Base-by-base conservation (phyloP, 163 green algal species). In the Botryococcus braunii region DNA sequence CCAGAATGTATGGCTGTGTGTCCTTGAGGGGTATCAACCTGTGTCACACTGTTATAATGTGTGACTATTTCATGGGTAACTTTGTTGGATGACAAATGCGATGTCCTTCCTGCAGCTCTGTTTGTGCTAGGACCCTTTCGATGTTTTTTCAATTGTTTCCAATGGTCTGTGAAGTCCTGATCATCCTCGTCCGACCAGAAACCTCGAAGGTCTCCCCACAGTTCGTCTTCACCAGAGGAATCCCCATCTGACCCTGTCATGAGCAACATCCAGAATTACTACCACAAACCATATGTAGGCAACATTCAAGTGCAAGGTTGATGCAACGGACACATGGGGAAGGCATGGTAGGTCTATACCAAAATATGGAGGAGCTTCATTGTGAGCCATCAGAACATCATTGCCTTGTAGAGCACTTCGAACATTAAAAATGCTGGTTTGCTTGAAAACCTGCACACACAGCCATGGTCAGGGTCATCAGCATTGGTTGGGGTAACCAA, bases 381-480 rank as follows among this genome's bases (percentile, higher is more conserved):
- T n/a, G n/a, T 49, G 62, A 49, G 34, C 71, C 70, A 88, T 67
- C 48, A 94, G 74, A 38, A 79, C 74, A 25, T 85, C 68, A 60
- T 92, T 92, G 78, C 79, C 79, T 9, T 70, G 62, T 38, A 92
- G 56, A 2, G 82, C 82, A 1, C 76, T 88, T n/a, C 79, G 77
- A 38, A 96, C 83, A 41, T 91, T 95, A 79, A 95, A 95, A 61
- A 90, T 86, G 72, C 78, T 90, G 4, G 90, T 96, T 70, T 90
- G 77, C 65, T 79, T 85, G 73, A 92, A 76, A 8, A 75, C 59
- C 31, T 55, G n/a, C n/a, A n/a, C n/a, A n/a, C n/a, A n/a, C n/a
- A n/a, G n/a, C n/a, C n/a, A n/a, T 41, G 21, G 47, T 8, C 41
- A 34, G 40, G 63, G 25, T 61, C 41, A 27, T 50, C 47, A 64